Evolutionary conservation across 2,329 filamentous ascomycete species (phyloP), one percentile per base, ranked within the genome.

Genomic region (Penicillium corylophilum): DNA sequence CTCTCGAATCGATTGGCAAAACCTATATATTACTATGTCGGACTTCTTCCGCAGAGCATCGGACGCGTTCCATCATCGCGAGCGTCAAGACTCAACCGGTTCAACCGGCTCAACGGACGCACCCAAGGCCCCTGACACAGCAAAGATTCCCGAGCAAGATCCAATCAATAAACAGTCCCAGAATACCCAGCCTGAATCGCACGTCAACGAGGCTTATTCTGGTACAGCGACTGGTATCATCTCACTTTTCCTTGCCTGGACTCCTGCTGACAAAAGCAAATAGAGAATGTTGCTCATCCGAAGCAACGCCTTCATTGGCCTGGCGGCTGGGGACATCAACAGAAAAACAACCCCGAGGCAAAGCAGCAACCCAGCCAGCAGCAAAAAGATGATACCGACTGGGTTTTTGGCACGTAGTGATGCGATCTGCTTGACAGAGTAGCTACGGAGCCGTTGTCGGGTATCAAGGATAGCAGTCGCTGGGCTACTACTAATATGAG

Each of bases 31-130:
- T 18, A 54, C 20, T 4, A 56, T 56, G 54, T 54, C 54, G 13
- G 48, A 56, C 33, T 47, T 56, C 28, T 20, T 56, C 44, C 54
- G 54, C 45, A 48, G 54, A 51, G 54, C 54, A 38, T 56, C 54
- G n/a, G 54, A 56, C 26, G 54, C 54, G 15, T 33, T 56, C 36
- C 47, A 54, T 12, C 48, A 51, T 40, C 54, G 54, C 24, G 16
- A 44, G 44, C 51, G 51, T 51, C 48, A 55, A 49, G 46, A 6
- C 45, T 56, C 54, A 31, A 29, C 54, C 5, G 51, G 26, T 38
- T 51, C 48, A 24, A 45, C 35, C 7, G 44, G 24, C 22, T 48
- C 51, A 20, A 44, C 45, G 10, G 45, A 45, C 9, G n/a, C 26
- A 22, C 41, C 44, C 10, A 42, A n/a, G 18, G 42, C 48, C 23